A percentile compares a stretch with the other conserved stretches of the same genome.
phyloP scores from a whole-genome alignment of 2,329 filamentous ascomycete species.

The Botrytis fragariae region DNA sequence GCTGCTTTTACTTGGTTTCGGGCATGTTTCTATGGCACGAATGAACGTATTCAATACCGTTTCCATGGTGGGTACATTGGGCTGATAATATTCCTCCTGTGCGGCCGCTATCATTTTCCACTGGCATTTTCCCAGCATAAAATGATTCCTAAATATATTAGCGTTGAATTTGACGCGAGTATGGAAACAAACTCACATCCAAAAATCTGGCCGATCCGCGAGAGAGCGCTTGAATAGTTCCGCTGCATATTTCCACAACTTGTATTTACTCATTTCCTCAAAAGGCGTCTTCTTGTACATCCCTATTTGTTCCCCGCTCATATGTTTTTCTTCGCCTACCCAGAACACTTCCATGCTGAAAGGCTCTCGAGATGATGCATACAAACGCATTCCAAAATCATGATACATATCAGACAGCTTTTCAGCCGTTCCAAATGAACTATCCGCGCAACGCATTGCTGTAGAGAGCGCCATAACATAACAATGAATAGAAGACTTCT shows the following conservation, averaged over 20 bases:
- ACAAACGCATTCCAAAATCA: slow-evolving; percentile 67
- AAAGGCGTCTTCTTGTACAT: slow-evolving; percentile 60
- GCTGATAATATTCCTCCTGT: slow-evolving; percentile 41
- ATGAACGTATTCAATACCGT: slow-evolving; percentile 56
- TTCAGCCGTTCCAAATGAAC: slow-evolving; percentile 50
- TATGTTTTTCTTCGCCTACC: slow-evolving; percentile 60
- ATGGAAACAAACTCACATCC: slow-evolving; percentile 50
- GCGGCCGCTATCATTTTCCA: slow-evolving; percentile 66
- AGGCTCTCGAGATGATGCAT: slow-evolving; percentile 65
- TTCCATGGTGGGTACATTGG: slow-evolving; percentile 35
- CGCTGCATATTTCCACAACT: slow-evolving; percentile 63
- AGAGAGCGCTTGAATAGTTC: slow-evolving; percentile 59
- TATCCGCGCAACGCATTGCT: slow-evolving; percentile 55
- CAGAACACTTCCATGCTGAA: slow-evolving; percentile 66
- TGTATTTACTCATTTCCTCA: slow-evolving; percentile 55
- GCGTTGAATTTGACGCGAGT: slow-evolving; percentile 14
- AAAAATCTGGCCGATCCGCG: slow-evolving; percentile 56
- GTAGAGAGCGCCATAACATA: slow-evolving; percentile 65
- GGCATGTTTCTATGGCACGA: slow-evolving; percentile 59
- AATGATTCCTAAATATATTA: slow-evolving; percentile 53
- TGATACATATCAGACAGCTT: slow-evolving; percentile 64
- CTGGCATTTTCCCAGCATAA: slow-evolving; percentile 67
- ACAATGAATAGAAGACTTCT: slow-evolving; percentile 41
- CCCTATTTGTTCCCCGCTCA: slow-evolving; percentile 47
- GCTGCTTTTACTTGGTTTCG: slow-evolving; percentile 57